Base-by-base conservation (phyloP, 768 basidiomycete species). In the Amanita exitialis region DNA sequence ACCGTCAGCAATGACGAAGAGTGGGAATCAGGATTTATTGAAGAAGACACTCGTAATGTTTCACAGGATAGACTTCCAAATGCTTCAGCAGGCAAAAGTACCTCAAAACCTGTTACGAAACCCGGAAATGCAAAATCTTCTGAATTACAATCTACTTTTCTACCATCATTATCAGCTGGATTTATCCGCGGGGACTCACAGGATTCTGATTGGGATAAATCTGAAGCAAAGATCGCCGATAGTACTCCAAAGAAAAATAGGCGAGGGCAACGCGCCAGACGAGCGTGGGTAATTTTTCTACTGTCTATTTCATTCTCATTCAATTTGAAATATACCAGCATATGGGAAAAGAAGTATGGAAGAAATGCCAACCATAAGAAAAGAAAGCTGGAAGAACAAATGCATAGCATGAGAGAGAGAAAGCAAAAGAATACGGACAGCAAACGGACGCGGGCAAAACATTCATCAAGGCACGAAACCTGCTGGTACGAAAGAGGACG, bases 331-430 rank as follows among this genome's bases (percentile, higher is more conserved):
- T 20, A 6, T 27, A 8, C 6, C 59, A 97, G 94, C 2, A 96
- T 98, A 57, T 97, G 95, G 94, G 95, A 97, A 69, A 94, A 92
- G 70, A 97, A 93, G 66, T 98, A 81, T 59, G 95, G 95, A 44
- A 78, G 73, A 54, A 80, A 83, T 54, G 94, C 95, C 20, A 96
- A 95, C 63, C 95, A 98, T 64, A 77, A 94, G 67, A 86, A 86
- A 66, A 85, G 80, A 57, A 73, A 75, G 61, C 65, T 62, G 0
- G 62, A 61, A 42, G 55, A 58, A 20, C 41, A 49, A 39, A 55
- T 53, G 20, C 32, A 13, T 23, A 44, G 30, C 20, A 32, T 15
- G 39, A 35, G 18, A 38, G 16, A 18, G 27, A 44, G 34, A 25
- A 20, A 45, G 38, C 8, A 47, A 51, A 44, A 46, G 52, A 8